A percentile compares a stretch with the other conserved stretches of the same genome.
Conservation (phyloP, 2,329 filamentous ascomycete genomes). For the Neoascochyta sp. region DNA sequence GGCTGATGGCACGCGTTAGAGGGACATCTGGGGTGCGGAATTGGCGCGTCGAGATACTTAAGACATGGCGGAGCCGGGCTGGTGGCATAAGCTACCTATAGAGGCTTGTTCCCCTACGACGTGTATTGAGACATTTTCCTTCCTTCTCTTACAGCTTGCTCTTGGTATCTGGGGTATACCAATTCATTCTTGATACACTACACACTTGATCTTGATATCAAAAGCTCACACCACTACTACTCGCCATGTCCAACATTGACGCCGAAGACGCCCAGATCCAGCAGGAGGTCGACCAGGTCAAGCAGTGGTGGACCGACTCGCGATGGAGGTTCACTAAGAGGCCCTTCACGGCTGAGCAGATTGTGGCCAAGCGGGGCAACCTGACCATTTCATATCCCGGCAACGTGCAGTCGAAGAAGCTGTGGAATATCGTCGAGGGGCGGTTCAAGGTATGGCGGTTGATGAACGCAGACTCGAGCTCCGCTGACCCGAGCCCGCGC, state of each 20-base stretch:
- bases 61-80: too few relatives aligned
- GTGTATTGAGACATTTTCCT: too few relatives aligned
- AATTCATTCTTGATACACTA: too few relatives aligned
- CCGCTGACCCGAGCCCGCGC: constrained; percentile 6
- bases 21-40: constrained; percentile 17
- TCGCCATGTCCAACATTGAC: constrained; percentile 47
- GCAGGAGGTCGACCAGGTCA: constrained; percentile 80
- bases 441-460: constrained; percentile 67
- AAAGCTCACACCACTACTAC: too few relatives aligned
- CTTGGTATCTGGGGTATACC: too few relatives aligned
- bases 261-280: constrained; percentile 72
- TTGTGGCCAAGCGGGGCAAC: constrained; percentile 90
- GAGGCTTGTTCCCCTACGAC: too few relatives aligned
- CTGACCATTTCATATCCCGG: constrained; percentile 89
- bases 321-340: constrained; percentile 92
- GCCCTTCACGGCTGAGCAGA: constrained; percentile 93
- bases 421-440: constrained; percentile 83
- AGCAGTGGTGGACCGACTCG: constrained; percentile 90
- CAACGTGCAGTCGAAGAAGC: constrained; percentile 85
- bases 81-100: too few relatives aligned
- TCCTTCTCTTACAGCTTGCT: too few relatives aligned
- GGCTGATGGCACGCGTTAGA: too few relatives aligned
- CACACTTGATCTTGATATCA: too few relatives aligned
- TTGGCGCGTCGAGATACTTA: constrained; percentile 18
- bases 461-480: background rate